Conservation (phyloP, 148 eudicot species). For the Cornus florida region DNA sequence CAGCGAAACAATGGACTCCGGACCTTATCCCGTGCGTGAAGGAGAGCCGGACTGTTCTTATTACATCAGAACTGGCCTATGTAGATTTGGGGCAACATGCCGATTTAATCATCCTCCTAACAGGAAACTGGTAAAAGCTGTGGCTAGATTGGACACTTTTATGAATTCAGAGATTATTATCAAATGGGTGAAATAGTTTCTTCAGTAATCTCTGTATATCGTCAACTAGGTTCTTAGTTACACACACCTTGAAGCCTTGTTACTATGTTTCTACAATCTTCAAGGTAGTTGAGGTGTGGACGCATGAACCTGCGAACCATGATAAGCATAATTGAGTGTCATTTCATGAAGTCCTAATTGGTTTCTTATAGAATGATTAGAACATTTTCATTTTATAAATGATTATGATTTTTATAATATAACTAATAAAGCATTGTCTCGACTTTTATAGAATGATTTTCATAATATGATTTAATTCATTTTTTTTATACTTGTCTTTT, state of each 20-base stretch:
- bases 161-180: neutral
- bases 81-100: conserved; percentile 89
- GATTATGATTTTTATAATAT: too few relatives aligned
- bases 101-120: conserved; percentile 95
- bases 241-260: neutral
- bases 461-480: too few relatives aligned
- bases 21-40: conserved; percentile 85
- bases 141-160: neutral
- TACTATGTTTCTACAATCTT: neutral
- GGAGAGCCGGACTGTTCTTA: conserved; percentile 96
- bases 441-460: too few relatives aligned
- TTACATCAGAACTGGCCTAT: conserved; percentile 91
- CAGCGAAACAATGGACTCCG: conserved; percentile 67
- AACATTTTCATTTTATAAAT: neutral
- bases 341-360: neutral
- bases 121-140: conserved; percentile 71
- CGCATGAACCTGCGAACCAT: too few relatives aligned
- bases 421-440: neutral
- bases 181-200: too few relatives aligned
- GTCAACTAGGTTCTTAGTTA: neutral
- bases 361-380: neutral
- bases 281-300: too few relatives aligned
- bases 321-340: neutral
- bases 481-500: too few relatives aligned
- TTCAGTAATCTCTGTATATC: neutral